These are phyloP conservation scores for Phyllosticta citrichinensis DNA, from an alignment of 2,329 filamentous ascomycete genomes.

Conservation along the genomic window DNA sequence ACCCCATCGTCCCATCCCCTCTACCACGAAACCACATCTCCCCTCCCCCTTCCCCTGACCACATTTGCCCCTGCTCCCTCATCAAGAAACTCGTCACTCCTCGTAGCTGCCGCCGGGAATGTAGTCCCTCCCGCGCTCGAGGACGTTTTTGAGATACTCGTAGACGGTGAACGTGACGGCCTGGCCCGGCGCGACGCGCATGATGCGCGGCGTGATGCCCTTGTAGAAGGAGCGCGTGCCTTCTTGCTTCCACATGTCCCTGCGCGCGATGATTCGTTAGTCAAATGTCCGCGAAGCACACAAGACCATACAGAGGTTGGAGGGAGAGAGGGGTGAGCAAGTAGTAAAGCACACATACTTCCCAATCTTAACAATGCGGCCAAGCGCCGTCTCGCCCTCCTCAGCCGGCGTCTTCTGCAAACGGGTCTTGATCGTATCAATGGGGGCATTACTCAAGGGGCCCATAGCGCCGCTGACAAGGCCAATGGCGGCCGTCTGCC, in stretches of 20 bases:
- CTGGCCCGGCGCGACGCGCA: conserved; percentile 94
- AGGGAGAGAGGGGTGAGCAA: background rate
- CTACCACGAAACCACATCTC: too few relatives aligned
- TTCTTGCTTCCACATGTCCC: conserved; percentile 62
- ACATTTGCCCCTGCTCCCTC: background rate
- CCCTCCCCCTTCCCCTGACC: too few relatives aligned
- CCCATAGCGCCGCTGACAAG: conserved; percentile 91
- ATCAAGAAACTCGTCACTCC: conserved; percentile 30
- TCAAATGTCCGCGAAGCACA: too few relatives aligned
- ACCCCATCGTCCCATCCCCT: background rate
- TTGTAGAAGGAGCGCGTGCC: conserved; percentile 95
- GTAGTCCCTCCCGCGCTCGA: conserved; percentile 39
- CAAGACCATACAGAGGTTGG: too few relatives aligned
- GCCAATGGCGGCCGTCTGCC: conserved; percentile 85
- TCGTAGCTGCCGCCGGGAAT: conserved; percentile 38
- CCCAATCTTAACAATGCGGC: conserved; percentile 68
- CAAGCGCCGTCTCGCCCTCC: conserved; percentile 69
- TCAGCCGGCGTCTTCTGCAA: conserved; percentile 82
- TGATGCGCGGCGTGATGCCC: conserved; percentile 93
- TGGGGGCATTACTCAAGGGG: conserved; percentile 90
- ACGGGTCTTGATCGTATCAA: conserved; percentile 97
- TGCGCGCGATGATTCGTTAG: conserved; percentile 10
- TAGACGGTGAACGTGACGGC: conserved; percentile 59
- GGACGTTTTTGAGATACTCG: conserved; percentile 40
- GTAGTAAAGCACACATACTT: conserved; percentile 25